Evolutionary conservation across 352 stramenopile species (phyloP), one percentile per base, ranked within the genome.

Genomic region (Globisporangium irregulare): DNA sequence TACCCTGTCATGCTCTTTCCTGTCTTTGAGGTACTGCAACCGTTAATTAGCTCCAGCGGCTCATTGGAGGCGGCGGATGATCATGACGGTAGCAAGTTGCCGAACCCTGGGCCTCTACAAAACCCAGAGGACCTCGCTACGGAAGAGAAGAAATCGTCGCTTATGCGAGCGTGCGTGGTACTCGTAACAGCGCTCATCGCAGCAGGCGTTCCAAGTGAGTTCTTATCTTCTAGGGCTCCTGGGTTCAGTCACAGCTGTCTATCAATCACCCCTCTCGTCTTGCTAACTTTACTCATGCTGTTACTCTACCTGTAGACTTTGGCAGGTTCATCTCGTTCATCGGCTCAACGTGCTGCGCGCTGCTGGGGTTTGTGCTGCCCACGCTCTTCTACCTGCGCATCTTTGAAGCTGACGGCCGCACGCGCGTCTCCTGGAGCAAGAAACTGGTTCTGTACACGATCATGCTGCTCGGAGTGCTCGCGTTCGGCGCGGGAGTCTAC

Each of bases 1-100:
- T 98, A 97, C 66, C 93, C 93, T 4, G 81, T 98, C 25, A 98
- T 98, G 93, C 88, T 98, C 67, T 97, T 97, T 73, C 93, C 91
- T 0, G 89, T 97, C 6, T 95, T 94, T 70, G 87, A 87, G n/a
- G 75, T 93, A n/a, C 64, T 92, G 1, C 64, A 86, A 29, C 73
- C 78, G 24, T 53, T 82, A 25, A 14, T 89, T 6, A 29, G 34
- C 4, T 71, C 64, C 41, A 61, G 64, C n/a, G 73, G 64, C 24
- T 73, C 34, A 12, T 80, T 4, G 29, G 29, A 32, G 29, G 29
- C 29, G 29, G 29, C 4, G 29, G 29, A 32, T 32, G 29, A 32
- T 32, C 29, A 32, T 32, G 29, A 32, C 4, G 29, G 29, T 32
- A 32, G 62, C 51, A 29, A 58, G 14, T 24, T 20, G 24, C 15